phyloP scores from a whole-genome alignment of 805 yeast species.

The Pichia insulana region DNA sequence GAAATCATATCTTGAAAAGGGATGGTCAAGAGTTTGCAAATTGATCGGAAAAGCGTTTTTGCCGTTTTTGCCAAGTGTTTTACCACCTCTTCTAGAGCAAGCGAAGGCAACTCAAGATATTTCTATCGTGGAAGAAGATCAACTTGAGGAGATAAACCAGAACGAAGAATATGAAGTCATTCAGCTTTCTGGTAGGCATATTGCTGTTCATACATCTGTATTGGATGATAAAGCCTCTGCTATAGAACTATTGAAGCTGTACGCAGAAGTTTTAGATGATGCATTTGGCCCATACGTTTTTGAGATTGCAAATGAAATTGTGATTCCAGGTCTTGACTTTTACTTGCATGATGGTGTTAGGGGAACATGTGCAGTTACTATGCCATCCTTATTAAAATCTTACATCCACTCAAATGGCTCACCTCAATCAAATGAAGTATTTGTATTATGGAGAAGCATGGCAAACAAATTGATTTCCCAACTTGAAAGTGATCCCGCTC shows the following conservation, averaged over 20 bases:
- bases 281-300: conserved; percentile 77
- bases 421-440: conserved; percentile 45
- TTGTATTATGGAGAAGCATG: conserved; percentile 64
- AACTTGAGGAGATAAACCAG: conserved; percentile 67
- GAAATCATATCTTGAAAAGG: conserved; percentile 78
- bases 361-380: conserved; percentile 77
- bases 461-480: conserved; percentile 60
- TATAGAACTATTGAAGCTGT: conserved; percentile 75
- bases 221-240: conserved; percentile 91
- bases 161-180: conserved; percentile 95
- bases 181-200: conserved; percentile 80
- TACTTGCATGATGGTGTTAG: conserved; percentile 92
- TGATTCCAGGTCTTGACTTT: conserved; percentile 83
- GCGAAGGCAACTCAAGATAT: conserved; percentile 90
- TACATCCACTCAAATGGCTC: conserved; percentile 48
- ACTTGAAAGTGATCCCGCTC: conserved; percentile 68
- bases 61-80: conserved; percentile 73
- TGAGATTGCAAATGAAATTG: conserved; percentile 68
- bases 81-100: conserved; percentile 79
- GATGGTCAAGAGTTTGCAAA: conserved; percentile 91
- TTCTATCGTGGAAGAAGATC: conserved; percentile 81
- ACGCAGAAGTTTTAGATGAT: conserved; percentile 76
- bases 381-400: conserved; percentile 67
- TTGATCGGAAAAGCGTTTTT: conserved; percentile 78
- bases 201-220: conserved; percentile 91